These are phyloP conservation scores for Colletotrichum sp. DNA, from an alignment of 2,329 filamentous ascomycete species.

Conservation along the genomic window DNA sequence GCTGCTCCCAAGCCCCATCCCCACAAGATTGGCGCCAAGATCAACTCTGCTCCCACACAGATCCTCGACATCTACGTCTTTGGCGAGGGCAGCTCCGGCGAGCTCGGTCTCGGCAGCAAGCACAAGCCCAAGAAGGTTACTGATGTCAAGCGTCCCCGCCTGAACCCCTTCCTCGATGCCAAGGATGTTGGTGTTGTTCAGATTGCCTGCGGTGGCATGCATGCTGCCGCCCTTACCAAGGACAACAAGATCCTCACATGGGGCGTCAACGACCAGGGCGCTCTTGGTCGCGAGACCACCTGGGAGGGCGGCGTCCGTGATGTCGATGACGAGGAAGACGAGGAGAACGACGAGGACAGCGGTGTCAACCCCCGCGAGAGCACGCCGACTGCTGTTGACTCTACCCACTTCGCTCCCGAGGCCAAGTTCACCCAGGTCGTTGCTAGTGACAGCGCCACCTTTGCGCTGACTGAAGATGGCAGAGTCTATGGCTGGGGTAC, in stretches of 20 bases:
- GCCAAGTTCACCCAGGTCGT: conserved; percentile 70
- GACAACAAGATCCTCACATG: conserved; percentile 85
- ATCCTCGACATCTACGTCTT: conserved; percentile 79
- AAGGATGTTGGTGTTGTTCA: conserved; percentile 72
- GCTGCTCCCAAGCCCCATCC: conserved; percentile 17
- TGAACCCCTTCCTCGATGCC: conserved; percentile 65
- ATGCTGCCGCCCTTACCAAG: conserved; percentile 76
- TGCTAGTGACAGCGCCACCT: conserved; percentile 77
- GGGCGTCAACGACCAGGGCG: conserved; percentile 87
- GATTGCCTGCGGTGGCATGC: conserved; percentile 83
- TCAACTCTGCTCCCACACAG: conserved; percentile 66
- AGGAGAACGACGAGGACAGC: conserved; percentile 55
- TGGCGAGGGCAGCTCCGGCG: conserved; percentile 80
- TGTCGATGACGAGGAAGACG: conserved; percentile 45
- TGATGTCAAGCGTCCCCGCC: conserved; percentile 76
- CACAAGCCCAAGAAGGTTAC: conserved; percentile 63
- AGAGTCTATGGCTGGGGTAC: conserved; percentile 85
- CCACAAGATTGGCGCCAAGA: conserved; percentile 28
- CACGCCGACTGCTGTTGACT: conserved; percentile 66
- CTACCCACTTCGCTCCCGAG: conserved; percentile 63
- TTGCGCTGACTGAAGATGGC: conserved; percentile 77
- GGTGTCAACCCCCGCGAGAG: conserved; percentile 76
- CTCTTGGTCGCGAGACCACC: conserved; percentile 74
- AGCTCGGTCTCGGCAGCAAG: conserved; percentile 79
- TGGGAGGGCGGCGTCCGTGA: conserved; percentile 70